Base-by-base conservation (phyloP, 495 filamentous ascomycete species). In the Bacidia gigantensis region DNA sequence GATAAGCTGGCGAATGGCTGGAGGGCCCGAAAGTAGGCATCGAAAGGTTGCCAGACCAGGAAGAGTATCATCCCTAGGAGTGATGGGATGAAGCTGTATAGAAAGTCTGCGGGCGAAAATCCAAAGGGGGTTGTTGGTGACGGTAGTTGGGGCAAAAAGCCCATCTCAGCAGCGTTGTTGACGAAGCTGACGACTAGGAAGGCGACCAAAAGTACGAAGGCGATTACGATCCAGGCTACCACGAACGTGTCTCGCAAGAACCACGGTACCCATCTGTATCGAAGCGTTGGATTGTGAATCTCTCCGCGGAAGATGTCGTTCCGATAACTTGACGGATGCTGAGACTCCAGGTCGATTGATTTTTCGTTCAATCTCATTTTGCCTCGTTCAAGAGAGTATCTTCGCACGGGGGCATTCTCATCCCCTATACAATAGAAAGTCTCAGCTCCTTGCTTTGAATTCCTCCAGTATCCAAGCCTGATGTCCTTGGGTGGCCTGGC, bases 61-160 rank as follows among this genome's bases (percentile, higher is more conserved):
- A 86, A 89, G 22, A 89, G 65, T 23, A 87, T 51, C 58, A 84
- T 83, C 20, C 84, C 89, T 14, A 93, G 71, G 1, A 88, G 52
- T 1, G 81, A 79, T 0, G 89, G 89, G 48, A 95, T 56, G 63
- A 95, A 92, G 63, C 79, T 82, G 71, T 86, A 95, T 47, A 93
- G 67, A 69, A 95, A 95, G 65, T 93, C 84, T 44, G 88, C 85
- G 7, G 86, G 68, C 3, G 86, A 92, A 62, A 89, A 95, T 29
- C 82, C 86, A 29, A 68, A 69, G 0, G 67, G 58, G 11, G 72
- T 74, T 5, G 86, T 81, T 0, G 72, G 69, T 0, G 84, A 77
- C 3, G 69, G 67, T 1, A 94, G 65, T 21, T 69, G 66, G 11
- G 89, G 87, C 12, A 72, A 65, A 66, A 93, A 95, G 23, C 87